Conservation (phyloP, 2,329 filamentous ascomycete genomes). For the Lomentospora prolificans region DNA sequence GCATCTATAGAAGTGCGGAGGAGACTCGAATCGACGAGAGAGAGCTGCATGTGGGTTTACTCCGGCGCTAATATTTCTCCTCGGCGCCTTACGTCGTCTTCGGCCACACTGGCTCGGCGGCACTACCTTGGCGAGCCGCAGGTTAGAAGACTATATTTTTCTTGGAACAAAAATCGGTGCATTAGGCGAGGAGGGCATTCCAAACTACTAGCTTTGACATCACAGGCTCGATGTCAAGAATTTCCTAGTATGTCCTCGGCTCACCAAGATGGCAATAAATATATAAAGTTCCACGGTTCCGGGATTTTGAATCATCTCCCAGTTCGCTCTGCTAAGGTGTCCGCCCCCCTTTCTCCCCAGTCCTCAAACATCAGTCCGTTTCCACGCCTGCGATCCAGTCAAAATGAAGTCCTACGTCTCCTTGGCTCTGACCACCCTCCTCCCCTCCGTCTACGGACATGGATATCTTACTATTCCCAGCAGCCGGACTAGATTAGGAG, state of each 20-base stretch:
- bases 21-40: no score
- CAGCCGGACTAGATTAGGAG: slow-evolving; percentile 33
- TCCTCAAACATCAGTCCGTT: not conserved
- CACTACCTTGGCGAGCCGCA: not conserved
- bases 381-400: not conserved
- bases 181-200: no score
- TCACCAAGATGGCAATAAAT: no score
- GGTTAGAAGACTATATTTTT: no score
- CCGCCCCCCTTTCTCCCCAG: not conserved
- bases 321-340: not conserved
- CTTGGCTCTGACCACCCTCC: slow-evolving; percentile 11
- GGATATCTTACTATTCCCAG: slow-evolving; percentile 33
- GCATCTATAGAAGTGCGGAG: not conserved
- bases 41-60: not conserved
- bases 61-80: not conserved
- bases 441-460: slow-evolving; percentile 23
- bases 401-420: slow-evolving; percentile 8
- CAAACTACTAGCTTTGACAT: no score
- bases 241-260: no score
- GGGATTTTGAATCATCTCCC: no score
- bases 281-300: no score
- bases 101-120: not conserved
- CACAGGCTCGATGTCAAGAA: not conserved
- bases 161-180: no score
- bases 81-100: not conserved